Percentiles rank a stretch among this genome's conserved stretches.
Conservation (phyloP, 2,329 filamentous ascomycete species). For the Diaporthe citri region DNA sequence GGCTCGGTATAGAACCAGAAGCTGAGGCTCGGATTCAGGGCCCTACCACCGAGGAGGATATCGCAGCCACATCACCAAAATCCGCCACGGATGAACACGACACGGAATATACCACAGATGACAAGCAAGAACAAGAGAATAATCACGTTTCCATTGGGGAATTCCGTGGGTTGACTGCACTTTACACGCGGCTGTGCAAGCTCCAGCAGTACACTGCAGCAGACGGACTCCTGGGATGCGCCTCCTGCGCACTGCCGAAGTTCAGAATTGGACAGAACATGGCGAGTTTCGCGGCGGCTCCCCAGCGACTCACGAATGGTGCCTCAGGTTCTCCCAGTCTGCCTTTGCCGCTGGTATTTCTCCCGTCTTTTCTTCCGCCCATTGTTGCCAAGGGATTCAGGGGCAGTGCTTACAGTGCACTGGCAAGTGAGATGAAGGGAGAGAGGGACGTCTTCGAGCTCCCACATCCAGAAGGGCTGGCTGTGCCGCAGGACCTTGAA, state of each 20-base stretch:
- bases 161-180: not conserved
- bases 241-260: not conserved
- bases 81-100: fast-evolving
- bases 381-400: not conserved
- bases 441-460: conserved; percentile 16
- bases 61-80: too few species aligned
- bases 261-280: not conserved
- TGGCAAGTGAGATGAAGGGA: not conserved
- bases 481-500: conserved; percentile 2
- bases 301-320: not conserved
- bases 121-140: fast-evolving
- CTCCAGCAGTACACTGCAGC: conserved; percentile 9
- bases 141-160: not conserved
- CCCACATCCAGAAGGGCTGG: not conserved
- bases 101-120: too few species aligned
- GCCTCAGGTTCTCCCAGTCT: not conserved
- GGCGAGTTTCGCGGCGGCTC: not conserved
- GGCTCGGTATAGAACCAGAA: not conserved
- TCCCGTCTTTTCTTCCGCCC: not conserved
- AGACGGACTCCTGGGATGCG: not conserved
- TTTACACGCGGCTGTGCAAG: not conserved
- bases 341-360: not conserved
- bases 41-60: too few species aligned
- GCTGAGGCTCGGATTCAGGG: not conserved
- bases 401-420: not conserved